These are phyloP conservation scores for Trichopus zeylanicus DNA, from an alignment of 116 monocot genomes.

Conservation along the genomic window DNA sequence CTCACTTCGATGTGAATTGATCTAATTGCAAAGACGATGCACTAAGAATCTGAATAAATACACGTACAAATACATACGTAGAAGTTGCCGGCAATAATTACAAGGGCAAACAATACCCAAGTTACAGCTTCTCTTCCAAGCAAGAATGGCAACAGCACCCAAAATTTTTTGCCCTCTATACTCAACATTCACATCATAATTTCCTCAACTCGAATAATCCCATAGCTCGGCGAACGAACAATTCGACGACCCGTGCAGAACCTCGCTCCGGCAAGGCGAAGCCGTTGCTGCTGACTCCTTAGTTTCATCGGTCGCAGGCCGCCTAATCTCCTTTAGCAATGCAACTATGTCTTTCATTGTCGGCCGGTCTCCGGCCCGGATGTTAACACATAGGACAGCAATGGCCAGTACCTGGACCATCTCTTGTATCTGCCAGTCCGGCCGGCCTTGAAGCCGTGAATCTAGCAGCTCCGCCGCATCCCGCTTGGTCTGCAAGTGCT, in stretches of 20 bases:
- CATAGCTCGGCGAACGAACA: slow-evolving; percentile 49
- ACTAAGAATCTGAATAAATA: too few species aligned
- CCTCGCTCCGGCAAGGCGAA: slow-evolving; percentile 9
- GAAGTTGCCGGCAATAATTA: too few species aligned
- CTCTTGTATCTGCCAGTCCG: slow-evolving; percentile 50
- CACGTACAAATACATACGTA: too few species aligned
- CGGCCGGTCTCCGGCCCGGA: slow-evolving; percentile 56
- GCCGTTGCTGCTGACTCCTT: slow-evolving; percentile 11
- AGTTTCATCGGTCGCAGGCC: slow-evolving; percentile 25
- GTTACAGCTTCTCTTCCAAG: too few species aligned
- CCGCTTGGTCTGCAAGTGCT: slow-evolving; percentile 33
- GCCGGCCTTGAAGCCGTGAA: slow-evolving; percentile 32
- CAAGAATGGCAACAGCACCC: too few species aligned
- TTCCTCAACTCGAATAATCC: slow-evolving; percentile 29
- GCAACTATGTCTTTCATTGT: slow-evolving; percentile 89
- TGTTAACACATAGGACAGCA: slow-evolving; percentile 44
- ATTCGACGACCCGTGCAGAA: slow-evolving; percentile 35
- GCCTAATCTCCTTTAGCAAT: slow-evolving; percentile 68
- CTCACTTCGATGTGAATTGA: neutral
- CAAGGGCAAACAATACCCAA: too few species aligned
- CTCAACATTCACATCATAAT: neutral
- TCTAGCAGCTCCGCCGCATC: slow-evolving; percentile 46
- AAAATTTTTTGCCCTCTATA: too few species aligned
- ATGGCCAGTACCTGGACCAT: slow-evolving; percentile 65
- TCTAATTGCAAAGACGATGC: too few species aligned